phyloP scores from a whole-genome alignment of 345 rosid genomes.

The Brassica juncea region DNA sequence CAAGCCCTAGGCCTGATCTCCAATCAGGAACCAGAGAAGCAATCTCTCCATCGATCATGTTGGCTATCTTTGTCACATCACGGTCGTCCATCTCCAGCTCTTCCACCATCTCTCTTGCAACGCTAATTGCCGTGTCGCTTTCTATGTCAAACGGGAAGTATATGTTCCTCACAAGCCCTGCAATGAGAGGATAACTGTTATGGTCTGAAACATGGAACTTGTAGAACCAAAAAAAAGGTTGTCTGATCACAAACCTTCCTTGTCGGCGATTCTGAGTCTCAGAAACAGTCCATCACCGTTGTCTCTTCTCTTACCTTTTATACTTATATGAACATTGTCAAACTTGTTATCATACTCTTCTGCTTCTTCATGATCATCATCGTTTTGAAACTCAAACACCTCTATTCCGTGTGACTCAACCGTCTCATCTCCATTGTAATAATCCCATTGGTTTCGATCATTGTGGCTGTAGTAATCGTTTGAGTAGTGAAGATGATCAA shows the following conservation, averaged over 20 bases:
- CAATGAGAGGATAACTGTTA: constrained; percentile 7
- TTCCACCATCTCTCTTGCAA: constrained; percentile 94
- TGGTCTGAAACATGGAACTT: neutral
- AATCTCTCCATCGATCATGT: constrained; percentile 88
- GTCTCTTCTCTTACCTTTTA: constrained; percentile 70
- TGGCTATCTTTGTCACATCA: constrained; percentile 79
- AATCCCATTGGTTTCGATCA: constrained; percentile 51
- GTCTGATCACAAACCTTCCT: constrained; percentile 64
- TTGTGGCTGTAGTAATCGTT: constrained; percentile 43
- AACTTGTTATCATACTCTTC: constrained; percentile 41
- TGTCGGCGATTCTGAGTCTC: constrained; percentile 70
- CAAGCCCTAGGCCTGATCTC: constrained; percentile 55
- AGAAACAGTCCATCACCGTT: constrained; percentile 68
- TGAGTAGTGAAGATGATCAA: constrained; percentile 29
- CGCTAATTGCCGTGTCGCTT: constrained; percentile 78
- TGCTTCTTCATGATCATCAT: constrained; percentile 58
- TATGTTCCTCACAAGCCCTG: constrained; percentile 80
- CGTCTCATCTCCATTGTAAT: constrained; percentile 51
- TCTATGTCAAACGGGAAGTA: constrained; percentile 81
- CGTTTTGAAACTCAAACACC: constrained; percentile 65
- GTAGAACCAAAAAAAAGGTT: neutral
- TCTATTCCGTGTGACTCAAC: constrained; percentile 58
- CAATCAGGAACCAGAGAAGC: constrained; percentile 74
- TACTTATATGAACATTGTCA: constrained; percentile 60
- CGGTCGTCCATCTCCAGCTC: constrained; percentile 84